Evolutionary conservation across 192 early-diverging fungal species (phyloP).

Genomic region (Backusella sp.): DNA sequence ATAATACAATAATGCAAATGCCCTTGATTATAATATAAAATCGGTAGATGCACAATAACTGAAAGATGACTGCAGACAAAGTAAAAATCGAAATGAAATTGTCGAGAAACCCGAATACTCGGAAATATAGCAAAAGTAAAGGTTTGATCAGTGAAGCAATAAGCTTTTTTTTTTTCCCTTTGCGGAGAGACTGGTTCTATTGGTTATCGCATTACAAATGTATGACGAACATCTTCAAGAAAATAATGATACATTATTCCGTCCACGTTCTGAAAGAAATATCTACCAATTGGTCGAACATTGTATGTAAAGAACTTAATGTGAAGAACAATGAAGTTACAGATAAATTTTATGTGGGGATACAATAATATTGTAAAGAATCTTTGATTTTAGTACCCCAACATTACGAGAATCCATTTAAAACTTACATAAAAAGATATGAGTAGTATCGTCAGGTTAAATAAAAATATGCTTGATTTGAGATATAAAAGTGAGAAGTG

Average conservation of each 20-base stretch:
- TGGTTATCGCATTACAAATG: neutral
- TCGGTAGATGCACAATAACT: neutral
- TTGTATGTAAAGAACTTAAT: neutral
- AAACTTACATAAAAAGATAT: neutral
- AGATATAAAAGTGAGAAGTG: neutral
- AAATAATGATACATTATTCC: neutral
- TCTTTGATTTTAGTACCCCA: neutral
- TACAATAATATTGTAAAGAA: neutral
- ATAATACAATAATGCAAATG: neutral
- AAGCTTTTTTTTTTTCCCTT: neutral
- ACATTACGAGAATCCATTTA: too few species aligned
- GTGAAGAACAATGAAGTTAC: neutral
- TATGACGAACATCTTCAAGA: neutral
- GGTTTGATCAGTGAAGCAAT: neutral
- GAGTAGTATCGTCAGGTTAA: neutral
- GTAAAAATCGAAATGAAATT: neutral
- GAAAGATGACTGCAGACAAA: neutral
- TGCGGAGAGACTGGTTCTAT: neutral
- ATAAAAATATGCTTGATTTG: neutral
- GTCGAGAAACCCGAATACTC: neutral
- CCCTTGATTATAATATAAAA: neutral
- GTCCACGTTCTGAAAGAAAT: neutral
- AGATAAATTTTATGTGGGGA: neutral
- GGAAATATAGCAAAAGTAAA: neutral
- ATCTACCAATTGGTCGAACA: neutral